phyloP scores from a whole-genome alignment of 2,329 filamentous ascomycete genomes.

The Didymella lethalis region DNA sequence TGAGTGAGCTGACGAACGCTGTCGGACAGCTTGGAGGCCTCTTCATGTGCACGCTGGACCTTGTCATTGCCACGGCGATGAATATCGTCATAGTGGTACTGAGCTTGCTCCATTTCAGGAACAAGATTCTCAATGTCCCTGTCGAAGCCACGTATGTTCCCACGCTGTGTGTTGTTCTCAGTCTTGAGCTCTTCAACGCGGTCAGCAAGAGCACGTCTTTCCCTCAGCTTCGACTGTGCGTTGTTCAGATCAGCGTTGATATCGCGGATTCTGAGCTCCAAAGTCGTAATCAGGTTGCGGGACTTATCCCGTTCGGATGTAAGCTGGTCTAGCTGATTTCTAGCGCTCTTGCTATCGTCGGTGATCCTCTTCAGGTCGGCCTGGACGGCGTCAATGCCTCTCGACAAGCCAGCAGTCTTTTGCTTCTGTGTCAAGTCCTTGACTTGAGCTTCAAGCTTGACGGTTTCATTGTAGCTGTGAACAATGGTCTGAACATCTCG shows the following conservation, averaged over 20 bases:
- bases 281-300: constrained; percentile 69
- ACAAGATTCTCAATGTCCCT: constrained; percentile 75
- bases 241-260: constrained; percentile 74
- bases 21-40: constrained; percentile 74
- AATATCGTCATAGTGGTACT: constrained; percentile 78
- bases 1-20: constrained; percentile 80
- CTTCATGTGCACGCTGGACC: constrained; percentile 75
- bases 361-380: constrained; percentile 72
- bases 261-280: constrained; percentile 82
- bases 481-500: constrained; percentile 80
- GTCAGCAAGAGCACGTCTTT: constrained; percentile 73
- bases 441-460: constrained; percentile 75
- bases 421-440: constrained; percentile 78
- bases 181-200: constrained; percentile 78
- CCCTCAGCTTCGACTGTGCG: constrained; percentile 78
- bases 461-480: constrained; percentile 75
- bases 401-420: constrained; percentile 68
- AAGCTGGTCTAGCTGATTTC: constrained; percentile 70
- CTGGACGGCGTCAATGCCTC: constrained; percentile 84
- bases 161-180: constrained; percentile 72
- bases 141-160: constrained; percentile 74
- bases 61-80: constrained; percentile 73
- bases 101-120: constrained; percentile 78
- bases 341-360: constrained; percentile 72
- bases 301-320: constrained; percentile 74